Evolutionary conservation across 805 yeast genomes (phyloP).

Genomic region (Torulaspora delbrueckii): DNA sequence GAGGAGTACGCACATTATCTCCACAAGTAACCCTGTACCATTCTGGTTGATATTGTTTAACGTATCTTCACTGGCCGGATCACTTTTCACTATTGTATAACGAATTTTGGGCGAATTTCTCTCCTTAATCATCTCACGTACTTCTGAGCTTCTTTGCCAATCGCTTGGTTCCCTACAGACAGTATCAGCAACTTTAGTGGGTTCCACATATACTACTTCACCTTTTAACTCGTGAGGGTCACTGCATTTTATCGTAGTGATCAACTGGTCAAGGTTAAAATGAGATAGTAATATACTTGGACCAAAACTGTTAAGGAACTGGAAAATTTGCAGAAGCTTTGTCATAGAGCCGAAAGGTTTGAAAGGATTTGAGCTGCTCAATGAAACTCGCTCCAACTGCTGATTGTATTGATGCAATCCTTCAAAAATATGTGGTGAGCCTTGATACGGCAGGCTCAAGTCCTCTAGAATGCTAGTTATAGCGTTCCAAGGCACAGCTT

Average conservation of each 20-base stretch:
- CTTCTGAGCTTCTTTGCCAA: constrained; percentile 21
- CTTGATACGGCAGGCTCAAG: constrained; percentile 24
- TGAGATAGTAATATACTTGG: constrained; percentile 23
- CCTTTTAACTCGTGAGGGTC: constrained; percentile 28
- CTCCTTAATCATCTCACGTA: constrained; percentile 18
- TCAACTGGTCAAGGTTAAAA: constrained; percentile 31
- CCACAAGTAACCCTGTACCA: constrained; percentile 28
- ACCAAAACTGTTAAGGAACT: constrained; percentile 31
- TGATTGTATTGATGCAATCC: constrained; percentile 22
- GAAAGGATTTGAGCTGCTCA: neutral
- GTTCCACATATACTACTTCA: constrained; percentile 23
- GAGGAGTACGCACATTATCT: constrained; percentile 28
- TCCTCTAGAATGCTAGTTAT: constrained; percentile 29
- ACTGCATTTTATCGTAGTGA: constrained; percentile 29
- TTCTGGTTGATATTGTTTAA: constrained; percentile 25
- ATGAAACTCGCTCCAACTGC: constrained; percentile 21
- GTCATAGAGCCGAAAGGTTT: constrained; percentile 19
- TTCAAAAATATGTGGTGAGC: constrained; percentile 19
- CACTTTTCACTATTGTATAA: constrained; percentile 19
- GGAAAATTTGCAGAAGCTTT: constrained; percentile 28
- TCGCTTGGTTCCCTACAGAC: constrained; percentile 14
- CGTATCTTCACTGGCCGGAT: constrained; percentile 24
- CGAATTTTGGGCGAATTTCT: constrained; percentile 10
- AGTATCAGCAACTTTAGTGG: constrained; percentile 7
- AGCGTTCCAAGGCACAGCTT: constrained; percentile 5